A percentile compares a stretch with the other conserved stretches of the same genome.
phyloP scores from a whole-genome alignment of 2,329 filamentous ascomycete species.

The Diaporthe humulicola region DNA sequence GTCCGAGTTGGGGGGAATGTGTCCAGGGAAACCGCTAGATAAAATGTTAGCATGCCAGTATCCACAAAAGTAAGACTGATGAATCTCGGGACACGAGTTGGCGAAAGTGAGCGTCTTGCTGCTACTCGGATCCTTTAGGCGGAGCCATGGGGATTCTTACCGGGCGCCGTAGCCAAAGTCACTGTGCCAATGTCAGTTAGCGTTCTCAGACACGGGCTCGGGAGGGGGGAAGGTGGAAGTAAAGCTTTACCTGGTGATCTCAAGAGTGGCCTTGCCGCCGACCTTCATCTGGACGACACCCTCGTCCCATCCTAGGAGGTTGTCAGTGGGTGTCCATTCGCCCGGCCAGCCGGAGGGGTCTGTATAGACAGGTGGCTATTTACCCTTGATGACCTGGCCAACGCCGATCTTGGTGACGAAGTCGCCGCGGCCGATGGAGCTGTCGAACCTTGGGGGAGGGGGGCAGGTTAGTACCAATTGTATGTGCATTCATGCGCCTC shows the following conservation, averaged over 20 bases:
- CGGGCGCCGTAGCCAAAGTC: slow-evolving; percentile 75
- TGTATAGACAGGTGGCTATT: slow-evolving; percentile 40
- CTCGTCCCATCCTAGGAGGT: slow-evolving; percentile 80
- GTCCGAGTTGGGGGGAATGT: slow-evolving; percentile 81
- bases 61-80: background rate
- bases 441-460: slow-evolving; percentile 80
- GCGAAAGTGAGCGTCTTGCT: background rate
- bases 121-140: background rate
- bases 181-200: slow-evolving; percentile 51
- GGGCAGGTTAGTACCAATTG: slow-evolving; percentile 41
- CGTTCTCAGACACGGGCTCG: background rate
- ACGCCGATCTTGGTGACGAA: slow-evolving; percentile 85
- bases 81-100: background rate
- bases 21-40: slow-evolving; percentile 79
- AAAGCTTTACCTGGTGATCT: slow-evolving; percentile 78
- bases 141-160: slow-evolving; percentile 56
- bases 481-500: background rate
- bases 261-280: slow-evolving; percentile 89
- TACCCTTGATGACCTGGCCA: slow-evolving; percentile 89
- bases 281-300: slow-evolving; percentile 88
- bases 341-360: background rate
- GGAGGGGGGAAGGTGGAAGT: too few relatives aligned
- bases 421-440: slow-evolving; percentile 81
- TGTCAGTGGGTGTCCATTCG: slow-evolving; percentile 30
- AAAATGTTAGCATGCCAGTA: slow-evolving; percentile 42